These are phyloP conservation scores for Leptoxyphium fumago DNA, from an alignment of 2,329 filamentous ascomycete species.

Conservation along the genomic window DNA sequence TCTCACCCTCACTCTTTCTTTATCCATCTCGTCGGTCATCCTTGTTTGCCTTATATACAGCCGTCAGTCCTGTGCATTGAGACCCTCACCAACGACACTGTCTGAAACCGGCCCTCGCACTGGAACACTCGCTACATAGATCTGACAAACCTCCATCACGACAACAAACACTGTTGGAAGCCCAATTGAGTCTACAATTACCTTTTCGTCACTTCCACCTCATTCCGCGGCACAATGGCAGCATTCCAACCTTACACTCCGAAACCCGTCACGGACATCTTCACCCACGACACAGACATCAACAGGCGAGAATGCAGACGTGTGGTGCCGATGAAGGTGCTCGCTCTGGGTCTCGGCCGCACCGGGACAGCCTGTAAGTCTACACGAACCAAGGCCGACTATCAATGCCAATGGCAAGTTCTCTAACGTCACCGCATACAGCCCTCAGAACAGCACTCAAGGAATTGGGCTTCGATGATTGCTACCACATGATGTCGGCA, in stretches of 20 bases:
- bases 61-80: no score
- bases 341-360: conserved; percentile 53
- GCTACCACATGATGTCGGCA: conserved; percentile 61
- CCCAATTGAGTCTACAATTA: no score
- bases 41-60: no score
- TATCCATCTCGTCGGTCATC: no score
- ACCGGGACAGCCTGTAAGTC: conserved; percentile 54
- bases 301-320: conserved; percentile 51
- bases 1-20: no score
- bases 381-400: background rate
- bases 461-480: conserved; percentile 51
- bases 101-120: no score
- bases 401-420: background rate
- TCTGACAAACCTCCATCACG: no score
- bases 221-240: conserved; percentile 12
- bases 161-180: no score
- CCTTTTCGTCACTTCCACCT: no score
- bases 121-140: no score
- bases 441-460: conserved; percentile 51
- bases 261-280: conserved; percentile 43
- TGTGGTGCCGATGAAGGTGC: conserved; percentile 56
- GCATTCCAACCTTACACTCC: conserved; percentile 27
- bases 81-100: no score
- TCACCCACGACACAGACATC: conserved; percentile 48
- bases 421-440: conserved; percentile 13